Evolutionary conservation across 352 stramenopile species (phyloP).

Genomic region (Halophytophthora polymorphica): DNA sequence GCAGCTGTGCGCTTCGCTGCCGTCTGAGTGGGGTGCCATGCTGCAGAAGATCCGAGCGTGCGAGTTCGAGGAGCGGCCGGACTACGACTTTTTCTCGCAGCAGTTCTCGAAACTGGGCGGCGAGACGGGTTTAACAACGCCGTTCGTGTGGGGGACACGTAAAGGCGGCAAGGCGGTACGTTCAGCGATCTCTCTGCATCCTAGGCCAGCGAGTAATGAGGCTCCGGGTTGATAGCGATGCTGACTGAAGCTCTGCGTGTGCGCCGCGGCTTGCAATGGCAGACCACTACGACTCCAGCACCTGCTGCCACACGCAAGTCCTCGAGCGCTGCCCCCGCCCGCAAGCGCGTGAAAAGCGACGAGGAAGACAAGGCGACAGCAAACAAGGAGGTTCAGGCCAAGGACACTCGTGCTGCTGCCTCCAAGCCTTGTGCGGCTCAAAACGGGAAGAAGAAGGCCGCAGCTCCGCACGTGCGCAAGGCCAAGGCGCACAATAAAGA

Average conservation of each 20-base stretch:
- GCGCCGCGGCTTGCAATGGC: neutral
- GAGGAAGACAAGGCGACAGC: conserved; percentile 1
- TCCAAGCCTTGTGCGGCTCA: conserved; percentile 11
- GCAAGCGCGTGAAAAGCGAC: conserved; percentile 29
- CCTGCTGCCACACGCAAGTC: conserved; percentile 14
- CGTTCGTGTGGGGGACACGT: conserved; percentile 44
- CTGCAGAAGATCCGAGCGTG: conserved; percentile 53
- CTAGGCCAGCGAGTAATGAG: neutral
- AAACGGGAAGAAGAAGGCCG: conserved; percentile 20
- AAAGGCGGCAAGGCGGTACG: conserved; percentile 26
- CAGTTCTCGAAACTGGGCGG: conserved; percentile 54
- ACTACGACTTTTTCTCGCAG: conserved; percentile 67
- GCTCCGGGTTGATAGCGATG: neutral
- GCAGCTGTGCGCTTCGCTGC: conserved; percentile 53
- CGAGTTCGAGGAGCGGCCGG: conserved; percentile 70
- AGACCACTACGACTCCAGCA: conserved; percentile 12
- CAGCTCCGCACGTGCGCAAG: conserved; percentile 5
- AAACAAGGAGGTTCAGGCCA: conserved; percentile 1
- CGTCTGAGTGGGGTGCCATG: conserved; percentile 55
- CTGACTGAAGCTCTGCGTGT: neutral
- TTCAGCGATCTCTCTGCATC: neutral
- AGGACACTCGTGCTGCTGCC: neutral
- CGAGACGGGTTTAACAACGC: conserved; percentile 28
- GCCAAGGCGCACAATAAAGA: conserved; percentile 10
- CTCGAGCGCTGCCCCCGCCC: conserved; percentile 12